A percentile compares a stretch with the other conserved stretches of the same genome.
phyloP scores from a whole-genome alignment of 352 stramenopile genomes.

The Pythium myriotylum region DNA sequence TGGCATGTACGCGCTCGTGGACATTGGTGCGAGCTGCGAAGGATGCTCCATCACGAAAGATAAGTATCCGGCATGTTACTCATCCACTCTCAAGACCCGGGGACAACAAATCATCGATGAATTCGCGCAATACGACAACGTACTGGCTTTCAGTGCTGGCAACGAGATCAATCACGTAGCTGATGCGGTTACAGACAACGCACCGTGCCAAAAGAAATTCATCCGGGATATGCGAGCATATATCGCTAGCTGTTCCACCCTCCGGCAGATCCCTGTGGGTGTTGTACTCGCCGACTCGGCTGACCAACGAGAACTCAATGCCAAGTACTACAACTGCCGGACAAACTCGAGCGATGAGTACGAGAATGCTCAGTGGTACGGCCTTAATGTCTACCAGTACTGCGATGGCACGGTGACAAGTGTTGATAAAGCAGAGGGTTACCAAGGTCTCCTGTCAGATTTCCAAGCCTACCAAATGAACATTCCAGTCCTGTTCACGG shows the following conservation, averaged over 20 bases:
- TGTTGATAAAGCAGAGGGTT: slow-evolving; percentile 48
- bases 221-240: slow-evolving; percentile 82
- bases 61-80: slow-evolving; percentile 57
- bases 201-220: slow-evolving; percentile 90
- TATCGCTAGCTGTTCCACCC: slow-evolving; percentile 47
- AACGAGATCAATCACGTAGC: slow-evolving; percentile 87
- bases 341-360: slow-evolving; percentile 65
- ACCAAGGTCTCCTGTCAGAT: slow-evolving; percentile 54
- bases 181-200: slow-evolving; percentile 43
- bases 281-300: slow-evolving; percentile 67
- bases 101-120: slow-evolving; percentile 76
- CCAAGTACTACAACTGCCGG: slow-evolving; percentile 88
- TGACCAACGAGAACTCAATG: slow-evolving; percentile 58
- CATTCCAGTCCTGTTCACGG: slow-evolving; percentile 79
- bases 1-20: slow-evolving; percentile 81
- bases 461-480: slow-evolving; percentile 64
- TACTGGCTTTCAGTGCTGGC: slow-evolving; percentile 73
- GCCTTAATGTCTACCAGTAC: slow-evolving; percentile 85
- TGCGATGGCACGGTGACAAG: slow-evolving; percentile 54
- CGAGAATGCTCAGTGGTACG: slow-evolving; percentile 86
- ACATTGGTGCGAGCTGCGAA: slow-evolving; percentile 58
- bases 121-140: slow-evolving; percentile 89
- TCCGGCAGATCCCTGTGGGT: slow-evolving; percentile 81
- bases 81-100: slow-evolving; percentile 56
- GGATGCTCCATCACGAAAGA: slow-evolving; percentile 62